Percentiles rank a stretch among this genome's conserved stretches.
These are phyloP conservation scores for Ophiostoma piceae DNA, from an alignment of 2,329 filamentous ascomycete species.

Conservation along the genomic window DNA sequence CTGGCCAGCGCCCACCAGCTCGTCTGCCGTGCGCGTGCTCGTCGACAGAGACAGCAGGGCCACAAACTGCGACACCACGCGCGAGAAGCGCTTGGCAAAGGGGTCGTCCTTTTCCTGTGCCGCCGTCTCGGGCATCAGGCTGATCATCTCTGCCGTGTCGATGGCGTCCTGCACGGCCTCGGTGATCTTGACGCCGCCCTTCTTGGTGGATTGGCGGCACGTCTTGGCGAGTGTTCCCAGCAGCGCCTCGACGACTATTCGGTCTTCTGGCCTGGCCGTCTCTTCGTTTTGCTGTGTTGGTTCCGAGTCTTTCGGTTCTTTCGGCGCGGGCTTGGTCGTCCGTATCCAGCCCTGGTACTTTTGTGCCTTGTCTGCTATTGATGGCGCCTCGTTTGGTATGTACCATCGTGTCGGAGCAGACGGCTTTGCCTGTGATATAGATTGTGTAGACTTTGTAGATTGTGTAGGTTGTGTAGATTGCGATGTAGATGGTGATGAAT, in stretches of 20 bases:
- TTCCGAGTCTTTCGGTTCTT: not conserved
- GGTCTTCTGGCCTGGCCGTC: not conserved
- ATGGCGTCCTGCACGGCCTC: not conserved
- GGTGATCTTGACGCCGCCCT: constrained; percentile 35
- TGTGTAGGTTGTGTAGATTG: not conserved
- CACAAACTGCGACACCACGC: not conserved
- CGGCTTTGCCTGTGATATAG: not conserved
- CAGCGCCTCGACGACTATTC: not conserved
- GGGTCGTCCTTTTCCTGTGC: not conserved
- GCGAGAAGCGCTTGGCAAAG: not conserved
- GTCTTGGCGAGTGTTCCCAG: not conserved
- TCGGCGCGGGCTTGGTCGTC: not conserved
- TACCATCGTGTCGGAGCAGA: not conserved
- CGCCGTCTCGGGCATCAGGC: not conserved
- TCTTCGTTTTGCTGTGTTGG: not conserved
- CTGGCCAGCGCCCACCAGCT: not conserved
- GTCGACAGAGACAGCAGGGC: not conserved
- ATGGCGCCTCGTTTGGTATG: not conserved
- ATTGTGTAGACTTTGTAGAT: not conserved
- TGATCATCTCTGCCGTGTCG: not conserved
- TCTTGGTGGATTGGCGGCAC: constrained; percentile 30
- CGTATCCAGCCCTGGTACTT: not conserved
- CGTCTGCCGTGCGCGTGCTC: not conserved
- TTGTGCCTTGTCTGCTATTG: constrained; percentile 2
- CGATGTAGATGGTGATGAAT: not conserved